Evolutionary conservation across 331 rosid genomes (phyloP), one percentile per base, ranked within the genome.

Genomic region (Spiraea crenata): DNA sequence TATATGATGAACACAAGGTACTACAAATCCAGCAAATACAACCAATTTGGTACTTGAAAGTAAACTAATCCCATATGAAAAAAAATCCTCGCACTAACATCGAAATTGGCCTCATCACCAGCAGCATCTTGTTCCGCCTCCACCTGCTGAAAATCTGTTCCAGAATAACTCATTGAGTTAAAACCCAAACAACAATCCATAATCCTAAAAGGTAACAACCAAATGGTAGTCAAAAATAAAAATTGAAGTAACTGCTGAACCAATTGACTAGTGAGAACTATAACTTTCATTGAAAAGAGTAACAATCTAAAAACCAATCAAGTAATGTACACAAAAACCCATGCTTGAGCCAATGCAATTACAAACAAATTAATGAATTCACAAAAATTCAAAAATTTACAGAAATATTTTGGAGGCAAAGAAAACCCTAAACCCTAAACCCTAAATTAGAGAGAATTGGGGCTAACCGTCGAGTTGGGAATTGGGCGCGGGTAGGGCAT

Each of bases 71-170:
- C 3, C 46, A 1, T 3, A 56, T 4, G 35, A 19, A 3, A 15
- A 59, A 49, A 49, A 47, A n/a, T n/a, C 25, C 87, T 86, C 77
- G 85, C 92, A 75, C 75, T 80, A 56, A 58, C 61, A 51, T 74
- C 74, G 48, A 44, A 65, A 47, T 50, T 52, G 58, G 42, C 59
- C 13, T 42, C 71, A n/a, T 70, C 85, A 41, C 60, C 85, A 58
- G 39, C 31, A 69, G 51, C 85, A 79, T 65, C 65, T 58, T 65
- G 80, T 73, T 79, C 81, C 59, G 52, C 57, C 55, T 49, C 82
- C 10, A 71, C 51, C 59, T 55, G 66, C 72, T 17, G 34, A 47
- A 67, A 58, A 74, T 86, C 95, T 86, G 77, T 62, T 65, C 40
- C 73, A 70, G 5, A 69, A 71, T 4, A 52, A 79, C 58, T 50